Percentiles rank a stretch among this genome's conserved stretches.
Conservation (phyloP, 2,329 filamentous ascomycete genomes). For the Sarocladium kiliense region DNA sequence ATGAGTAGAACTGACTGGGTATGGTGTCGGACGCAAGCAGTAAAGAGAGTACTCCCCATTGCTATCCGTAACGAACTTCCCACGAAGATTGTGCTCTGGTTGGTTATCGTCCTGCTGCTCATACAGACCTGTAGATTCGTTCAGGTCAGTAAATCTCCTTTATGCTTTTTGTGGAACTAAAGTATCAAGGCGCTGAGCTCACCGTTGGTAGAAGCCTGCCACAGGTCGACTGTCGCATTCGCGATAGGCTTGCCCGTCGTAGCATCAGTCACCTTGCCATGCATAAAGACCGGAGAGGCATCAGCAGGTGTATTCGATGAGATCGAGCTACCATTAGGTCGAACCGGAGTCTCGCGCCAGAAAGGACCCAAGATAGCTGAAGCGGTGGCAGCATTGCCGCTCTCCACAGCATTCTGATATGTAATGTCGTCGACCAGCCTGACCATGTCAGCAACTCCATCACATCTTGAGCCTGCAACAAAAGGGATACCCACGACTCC, state of each 20-base stretch:
- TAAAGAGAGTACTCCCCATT: constrained; percentile 69
- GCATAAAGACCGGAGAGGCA: constrained; percentile 60
- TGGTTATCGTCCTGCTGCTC: constrained; percentile 71
- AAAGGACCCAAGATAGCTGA: constrained; percentile 74
- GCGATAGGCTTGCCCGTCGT: constrained; percentile 60
- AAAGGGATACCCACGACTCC: constrained; percentile 52
- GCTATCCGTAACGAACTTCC: constrained; percentile 67
- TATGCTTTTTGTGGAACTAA: not conserved
- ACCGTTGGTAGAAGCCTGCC: constrained; percentile 71
- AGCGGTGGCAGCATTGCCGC: constrained; percentile 59
- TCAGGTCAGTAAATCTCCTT: no score
- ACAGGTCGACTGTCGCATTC: constrained; percentile 69
- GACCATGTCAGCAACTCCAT: not conserved
- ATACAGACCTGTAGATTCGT: constrained; percentile 36
- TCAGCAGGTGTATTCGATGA: constrained; percentile 53
- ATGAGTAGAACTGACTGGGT: constrained; percentile 44
- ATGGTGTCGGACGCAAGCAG: constrained; percentile 69
- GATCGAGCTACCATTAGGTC: constrained; percentile 59
- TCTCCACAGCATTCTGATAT: constrained; percentile 42
- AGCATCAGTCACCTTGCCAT: constrained; percentile 61
- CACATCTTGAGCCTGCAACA: not conserved
- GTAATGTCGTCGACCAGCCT: constrained; percentile 42
- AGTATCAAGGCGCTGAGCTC: constrained; percentile 28
- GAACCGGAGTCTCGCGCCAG: constrained; percentile 60
- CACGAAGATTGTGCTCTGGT: constrained; percentile 67